Conservation (phyloP, 441 rosid genomes). For the Populus trichocarpa region DNA sequence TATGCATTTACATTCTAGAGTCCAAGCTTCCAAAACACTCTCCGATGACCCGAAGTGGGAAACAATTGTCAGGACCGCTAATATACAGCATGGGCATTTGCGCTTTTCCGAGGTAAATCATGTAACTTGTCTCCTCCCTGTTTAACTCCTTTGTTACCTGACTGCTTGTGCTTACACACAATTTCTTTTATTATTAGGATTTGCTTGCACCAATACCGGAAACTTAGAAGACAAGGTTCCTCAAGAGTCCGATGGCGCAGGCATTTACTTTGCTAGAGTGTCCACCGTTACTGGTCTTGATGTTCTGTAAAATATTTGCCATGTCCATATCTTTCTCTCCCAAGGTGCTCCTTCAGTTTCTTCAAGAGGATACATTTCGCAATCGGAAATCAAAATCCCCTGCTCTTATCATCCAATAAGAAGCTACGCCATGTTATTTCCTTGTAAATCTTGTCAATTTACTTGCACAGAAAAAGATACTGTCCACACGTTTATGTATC, state of each 20-base stretch:
- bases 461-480: background rate
- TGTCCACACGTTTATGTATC: background rate
- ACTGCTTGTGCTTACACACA: constrained; percentile 12
- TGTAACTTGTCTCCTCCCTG: background rate
- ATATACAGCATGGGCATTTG: constrained; percentile 48
- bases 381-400: background rate
- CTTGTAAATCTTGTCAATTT: background rate
- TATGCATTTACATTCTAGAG: constrained; percentile 21
- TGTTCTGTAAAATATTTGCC: background rate
- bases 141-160: background rate
- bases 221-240: constrained; percentile 22
- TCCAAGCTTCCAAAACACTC: constrained; percentile 24
- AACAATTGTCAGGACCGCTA: constrained; percentile 62
- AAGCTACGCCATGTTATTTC: background rate
- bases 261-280: background rate
- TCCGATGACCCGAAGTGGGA: constrained; percentile 61
- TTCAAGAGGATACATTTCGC: background rate
- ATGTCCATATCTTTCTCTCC: background rate
- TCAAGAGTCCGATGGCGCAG: background rate
- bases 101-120: constrained; percentile 63
- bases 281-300: background rate
- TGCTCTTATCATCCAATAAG: background rate
- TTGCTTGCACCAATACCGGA: constrained; percentile 72
- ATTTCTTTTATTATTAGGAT: constrained; percentile 41
- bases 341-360: background rate